Evolutionary conservation across 2,329 filamentous ascomycete species (phyloP), one percentile per base, ranked within the genome.

Genomic region (Dactylella cylindrospora): DNA sequence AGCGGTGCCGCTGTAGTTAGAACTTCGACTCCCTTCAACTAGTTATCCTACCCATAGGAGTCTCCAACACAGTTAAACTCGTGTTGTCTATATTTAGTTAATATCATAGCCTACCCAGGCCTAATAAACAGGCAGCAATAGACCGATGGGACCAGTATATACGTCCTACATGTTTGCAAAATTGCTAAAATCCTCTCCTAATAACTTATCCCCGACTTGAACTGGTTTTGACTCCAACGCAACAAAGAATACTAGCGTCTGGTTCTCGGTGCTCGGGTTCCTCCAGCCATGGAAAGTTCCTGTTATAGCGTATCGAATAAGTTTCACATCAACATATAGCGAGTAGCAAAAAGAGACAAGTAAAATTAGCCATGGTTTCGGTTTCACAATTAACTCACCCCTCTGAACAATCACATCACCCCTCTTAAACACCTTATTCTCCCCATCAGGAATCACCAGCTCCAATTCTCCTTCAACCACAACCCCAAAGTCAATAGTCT

Each of bases 341-440:
- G 12, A 20, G 20, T 9, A 5, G n/a, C 23, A 33, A 29, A 28
- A 26, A 15, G 25, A 22, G 23, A 9, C 12, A 20, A 45, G 33
- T 10, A 15, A 45, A 23, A 32, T 7, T 25, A n/a, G n/a, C n/a
- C n/a, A n/a, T n/a, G n/a, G n/a, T n/a, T n/a, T n/a, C n/a, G n/a
- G n/a, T n/a, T n/a, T n/a, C n/a, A n/a, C n/a, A n/a, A n/a, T n/a
- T n/a, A n/a, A 60, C 55, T 20, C 17, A 61, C 75, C 78, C 32
- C 80, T 72, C 70, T 82, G 79, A 15, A 82, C 76, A 7, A 76
- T 76, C n/a, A 81, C 71, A 66, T 82, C 79, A 2, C 80, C 80
- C 8, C 74, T 71, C 39, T 72, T 71, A 74, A 82, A 72, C 19
- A 72, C 53, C 36, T 73, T 72, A 41, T 69, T 72, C 52, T 77